Base-by-base conservation (phyloP, 345 rosid species). In the Rubroshorea leprosula region DNA sequence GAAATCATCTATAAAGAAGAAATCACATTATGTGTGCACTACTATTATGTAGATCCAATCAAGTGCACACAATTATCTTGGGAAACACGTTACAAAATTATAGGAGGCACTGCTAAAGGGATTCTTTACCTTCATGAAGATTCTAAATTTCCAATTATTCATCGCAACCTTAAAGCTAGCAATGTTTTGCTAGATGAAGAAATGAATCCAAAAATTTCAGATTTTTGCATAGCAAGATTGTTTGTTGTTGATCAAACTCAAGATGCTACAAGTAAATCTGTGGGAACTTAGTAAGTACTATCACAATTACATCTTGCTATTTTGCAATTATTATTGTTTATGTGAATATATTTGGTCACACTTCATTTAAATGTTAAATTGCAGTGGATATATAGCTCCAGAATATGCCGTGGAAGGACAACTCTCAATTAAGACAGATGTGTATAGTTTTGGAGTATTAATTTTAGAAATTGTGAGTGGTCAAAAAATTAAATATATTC, bases 371-470 rank as follows among this genome's bases (percentile, higher is more conserved):
- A n/a, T n/a, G n/a, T n/a, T n/a, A n/a, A 43, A 44, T n/a, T 68
- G 49, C 51, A 76, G 83, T 35, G 81, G 83, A n/a, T 78, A n/a
- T n/a, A n/a, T n/a, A n/a, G n/a, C n/a, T n/a, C n/a, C n/a, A n/a
- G n/a, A n/a, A n/a, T n/a, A n/a, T 49, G 83, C 77, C 2, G 38
- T 68, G 62, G 63, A 65, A 21, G 79, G 81, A 14, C 65, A 57
- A 11, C 71, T 75, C 53, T 81, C 83, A 0, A 57, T 68, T 6
- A 77, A 77, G 52, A 75, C 80, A 0, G 82, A 80, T 2, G 67
- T 74, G 0, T 80, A 63, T 14, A 80, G 82, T 39, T 80, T 76
- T 7, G 79, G 85, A 11, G 78, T 77, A 3, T 11, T 80, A 11
- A 6, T 80, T 5, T 26, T 80, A 43, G 85, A 77, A 72, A n/a